Evolutionary conservation across 2,329 filamentous ascomycete genomes (phyloP).

Genomic region (Scytalidium lignicola): DNA sequence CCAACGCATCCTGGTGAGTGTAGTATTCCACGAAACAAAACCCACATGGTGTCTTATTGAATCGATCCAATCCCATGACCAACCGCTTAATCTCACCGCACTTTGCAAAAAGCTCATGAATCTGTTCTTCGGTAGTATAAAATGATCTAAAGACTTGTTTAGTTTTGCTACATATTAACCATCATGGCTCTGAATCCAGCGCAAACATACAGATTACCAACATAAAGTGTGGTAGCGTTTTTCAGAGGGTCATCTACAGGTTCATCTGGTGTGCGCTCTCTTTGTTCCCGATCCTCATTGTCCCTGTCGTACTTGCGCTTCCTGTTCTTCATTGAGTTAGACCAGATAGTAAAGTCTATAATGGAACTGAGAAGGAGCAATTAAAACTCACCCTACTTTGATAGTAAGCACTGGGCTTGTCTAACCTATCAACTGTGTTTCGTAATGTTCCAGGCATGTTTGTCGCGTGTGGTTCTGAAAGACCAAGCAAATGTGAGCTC

Average conservation of each 20-base stretch:
- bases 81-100: conserved; percentile 97
- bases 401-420: conserved; percentile 94
- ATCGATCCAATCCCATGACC: conserved; percentile 95
- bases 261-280: conserved; percentile 43
- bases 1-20: conserved; percentile 91
- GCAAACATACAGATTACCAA: conserved; percentile 77
- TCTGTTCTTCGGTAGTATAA: conserved; percentile 98
- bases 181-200: neutral
- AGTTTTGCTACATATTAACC: neutral
- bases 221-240: conserved; percentile 90
- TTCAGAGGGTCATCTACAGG: conserved; percentile 70
- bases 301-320: conserved; percentile 50
- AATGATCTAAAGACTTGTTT: conserved; percentile 60
- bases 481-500: conserved; percentile 5
- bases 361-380: conserved; percentile 6
- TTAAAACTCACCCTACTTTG: conserved; percentile 61
- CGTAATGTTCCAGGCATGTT: conserved; percentile 33
- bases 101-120: conserved; percentile 94
- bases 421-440: conserved; percentile 84
- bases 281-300: conserved; percentile 50
- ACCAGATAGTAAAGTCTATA: conserved; percentile 9
- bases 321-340: conserved; percentile 41
- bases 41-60: conserved; percentile 95
- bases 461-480: conserved; percentile 7
- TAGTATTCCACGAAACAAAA: conserved; percentile 99